Base-by-base conservation (phyloP, 1,284 basidiomycete genomes). In the Puccinia triticina region DNA sequence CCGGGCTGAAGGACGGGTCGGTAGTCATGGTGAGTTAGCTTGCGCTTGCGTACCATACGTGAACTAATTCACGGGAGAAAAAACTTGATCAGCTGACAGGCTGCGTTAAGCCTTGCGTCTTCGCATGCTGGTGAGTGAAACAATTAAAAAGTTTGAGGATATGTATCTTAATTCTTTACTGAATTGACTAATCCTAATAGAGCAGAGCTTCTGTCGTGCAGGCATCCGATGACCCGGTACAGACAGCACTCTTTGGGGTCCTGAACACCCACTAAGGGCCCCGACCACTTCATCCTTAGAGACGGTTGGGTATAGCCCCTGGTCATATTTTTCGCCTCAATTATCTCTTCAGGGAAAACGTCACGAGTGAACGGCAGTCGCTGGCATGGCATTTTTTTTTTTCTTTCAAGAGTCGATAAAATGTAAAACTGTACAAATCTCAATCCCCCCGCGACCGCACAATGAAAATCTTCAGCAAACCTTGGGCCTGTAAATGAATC, bases 311-410 rank as follows among this genome's bases (percentile, higher is more conserved):
- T 34, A 29, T 12, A 14, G 4, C 16, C 2, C 48, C 7, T 46
- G 43, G 5, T 14, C 5, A 10, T 34, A 29, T 7, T 61, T 34
- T 61, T 34, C 34, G 1, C 12, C 57, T 59, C 26, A 11, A 59
- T 59, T 7, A 59, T 29, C 29, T 18, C 29, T 57, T 57, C 16
- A 53, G 5, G 8, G 5, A 59, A 29, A 59, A 59, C 26, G 5
- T 26, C 57, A 59, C 8, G n/a, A n/a, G 59, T 18, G 59, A 12
- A 5, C 57, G 29, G 29, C 59, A 32, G 26, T 34, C 14, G 5
- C 59, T 61, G 59, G 29, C 59, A 61, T 61, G 59, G 59, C 59
- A 18, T 61, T 61, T 61, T 61, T 57, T 57, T 57, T 57, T n/a
- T 2, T n/a, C n/a, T 53, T 53, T 53, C 50, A 53, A 50, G 48